Base-by-base conservation (phyloP, 768 basidiomycete species). In the Scleroderma bovista region DNA sequence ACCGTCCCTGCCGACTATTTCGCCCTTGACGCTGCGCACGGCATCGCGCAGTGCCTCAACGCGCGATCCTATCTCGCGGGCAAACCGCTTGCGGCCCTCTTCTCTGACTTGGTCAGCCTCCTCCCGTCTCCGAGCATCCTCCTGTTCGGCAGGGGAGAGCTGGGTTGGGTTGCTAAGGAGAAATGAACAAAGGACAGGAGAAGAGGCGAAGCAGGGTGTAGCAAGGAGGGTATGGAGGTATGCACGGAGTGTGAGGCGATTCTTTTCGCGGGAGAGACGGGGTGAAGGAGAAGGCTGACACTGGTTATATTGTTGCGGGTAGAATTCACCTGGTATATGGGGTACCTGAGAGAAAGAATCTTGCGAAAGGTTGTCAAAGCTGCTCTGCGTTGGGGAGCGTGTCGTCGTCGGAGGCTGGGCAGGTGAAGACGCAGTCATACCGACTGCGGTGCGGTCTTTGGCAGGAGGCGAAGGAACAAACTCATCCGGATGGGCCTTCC, bases 1-100 rank as follows among this genome's bases (percentile, higher is more conserved):
- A 9, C 96, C 96, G 68, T 93, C 92, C 78, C 81, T 84, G 6
- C 83, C 87, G 70, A 98, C 81, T n/a, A 98, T 75, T 64, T 97
- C 93, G 42, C 93, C 92, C 65, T 94, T 95, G 56, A 98, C 88
- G 56, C 84, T 80, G 61, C 84, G 84, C 50, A 97, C 79, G 13
- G 92, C 83, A 31, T 82, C 84, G 48, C 95, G 73, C 24, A 99
- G 75, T 17, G 81, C 84, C 49, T 95, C 93, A 19, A 98, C 93
- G 38, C 96, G 72, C 22, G 72, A 76, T 5, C 88, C 84, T 50
- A 98, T 90, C 71, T 98, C 95, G 51, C 74, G 75, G 2, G 88
- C 84, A 71, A 99, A 99, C 50, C 77, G 75, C 63, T 83, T 86
- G 54, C 86, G 71, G 2, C 94, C 94, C 48, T 93, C 92, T 49